Conservation (phyloP, 2,329 filamentous ascomycete genomes). For the Beauveria asiatica region DNA sequence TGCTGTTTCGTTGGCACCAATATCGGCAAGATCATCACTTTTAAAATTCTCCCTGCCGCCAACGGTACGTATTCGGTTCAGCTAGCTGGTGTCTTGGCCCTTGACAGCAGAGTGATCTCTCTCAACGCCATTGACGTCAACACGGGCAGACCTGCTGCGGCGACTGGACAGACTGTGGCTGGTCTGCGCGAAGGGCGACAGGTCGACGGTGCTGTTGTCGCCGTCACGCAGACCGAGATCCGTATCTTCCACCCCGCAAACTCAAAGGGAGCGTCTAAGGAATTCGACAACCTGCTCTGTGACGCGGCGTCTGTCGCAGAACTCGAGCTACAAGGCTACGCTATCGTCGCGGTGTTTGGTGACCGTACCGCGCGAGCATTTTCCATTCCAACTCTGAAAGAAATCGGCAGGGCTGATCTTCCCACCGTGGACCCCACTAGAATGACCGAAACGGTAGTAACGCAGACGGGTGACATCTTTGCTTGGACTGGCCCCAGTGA, state of each 20-base stretch:
- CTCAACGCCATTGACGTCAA: constrained; percentile 74
- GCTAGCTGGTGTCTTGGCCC: constrained; percentile 56
- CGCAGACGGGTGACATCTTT: constrained; percentile 71
- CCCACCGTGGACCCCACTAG: constrained; percentile 65
- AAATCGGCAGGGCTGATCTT: constrained; percentile 63
- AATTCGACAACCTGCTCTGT: constrained; percentile 76
- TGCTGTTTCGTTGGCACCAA: constrained; percentile 86
- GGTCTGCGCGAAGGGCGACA: constrained; percentile 65
- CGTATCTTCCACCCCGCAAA: constrained; percentile 80
- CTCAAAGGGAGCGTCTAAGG: constrained; percentile 84
- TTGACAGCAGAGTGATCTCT: constrained; percentile 64
- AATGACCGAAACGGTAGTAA: constrained; percentile 61
- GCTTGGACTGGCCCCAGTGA: constrained; percentile 87
- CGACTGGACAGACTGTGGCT: constrained; percentile 67
- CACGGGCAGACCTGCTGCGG: constrained; percentile 65
- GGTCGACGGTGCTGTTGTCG: constrained; percentile 73
- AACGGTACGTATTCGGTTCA: constrained; percentile 61
- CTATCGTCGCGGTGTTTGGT: constrained; percentile 75
- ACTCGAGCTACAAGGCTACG: constrained; percentile 65
- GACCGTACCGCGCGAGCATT: constrained; percentile 74
- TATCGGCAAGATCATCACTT: constrained; percentile 72
- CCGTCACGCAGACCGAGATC: constrained; percentile 60
- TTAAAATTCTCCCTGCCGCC: constrained; percentile 76
- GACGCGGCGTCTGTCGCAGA: constrained; percentile 71
- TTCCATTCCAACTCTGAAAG: constrained; percentile 79